A percentile compares a stretch with the other conserved stretches of the same genome.
These are phyloP conservation scores for Xylariomycetidae sp. DNA, from an alignment of 2,329 filamentous ascomycete genomes.

Conservation along the genomic window DNA sequence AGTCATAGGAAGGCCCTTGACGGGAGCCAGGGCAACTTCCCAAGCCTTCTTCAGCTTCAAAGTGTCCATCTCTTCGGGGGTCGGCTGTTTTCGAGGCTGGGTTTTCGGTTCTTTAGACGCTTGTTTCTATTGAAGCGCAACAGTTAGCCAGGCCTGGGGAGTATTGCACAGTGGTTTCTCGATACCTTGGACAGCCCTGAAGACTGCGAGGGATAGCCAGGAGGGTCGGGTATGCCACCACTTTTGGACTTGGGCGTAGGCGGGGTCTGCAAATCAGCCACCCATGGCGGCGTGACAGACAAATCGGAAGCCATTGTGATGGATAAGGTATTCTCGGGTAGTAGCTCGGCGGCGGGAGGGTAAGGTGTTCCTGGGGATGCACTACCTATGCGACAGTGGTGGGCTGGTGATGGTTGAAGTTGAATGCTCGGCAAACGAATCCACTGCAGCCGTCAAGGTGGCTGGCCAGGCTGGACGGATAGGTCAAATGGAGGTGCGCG, in stretches of 20 bases:
- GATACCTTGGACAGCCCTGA: constrained; percentile 53
- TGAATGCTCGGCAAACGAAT: too few species aligned
- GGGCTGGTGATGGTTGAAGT: neutral
- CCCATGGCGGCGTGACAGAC: constrained; percentile 66
- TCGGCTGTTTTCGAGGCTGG: constrained; percentile 59
- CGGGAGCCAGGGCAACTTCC: constrained; percentile 89
- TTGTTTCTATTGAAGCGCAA: too few species aligned
- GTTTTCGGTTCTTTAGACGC: constrained; percentile 42
- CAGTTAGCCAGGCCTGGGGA: constrained; percentile 1
- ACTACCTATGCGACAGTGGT: neutral
- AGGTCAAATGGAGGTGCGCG: too few species aligned
- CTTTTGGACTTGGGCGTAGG: constrained; percentile 61
- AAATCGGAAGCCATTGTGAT: constrained; percentile 21
- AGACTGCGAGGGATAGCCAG: constrained; percentile 63
- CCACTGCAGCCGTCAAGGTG: too few species aligned
- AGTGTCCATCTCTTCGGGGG: constrained; percentile 82
- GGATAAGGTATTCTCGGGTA: neutral
- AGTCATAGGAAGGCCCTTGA: constrained; percentile 95
- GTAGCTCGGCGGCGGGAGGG: neutral
- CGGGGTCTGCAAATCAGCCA: constrained; percentile 68
- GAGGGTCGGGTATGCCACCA: constrained; percentile 71
- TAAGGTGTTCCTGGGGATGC: neutral
- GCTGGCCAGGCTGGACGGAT: too few species aligned
- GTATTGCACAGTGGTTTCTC: too few species aligned
- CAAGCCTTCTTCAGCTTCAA: constrained; percentile 98